Evolutionary conservation across 441 rosid genomes (phyloP).

Genomic region (Corymbia citriodora): DNA sequence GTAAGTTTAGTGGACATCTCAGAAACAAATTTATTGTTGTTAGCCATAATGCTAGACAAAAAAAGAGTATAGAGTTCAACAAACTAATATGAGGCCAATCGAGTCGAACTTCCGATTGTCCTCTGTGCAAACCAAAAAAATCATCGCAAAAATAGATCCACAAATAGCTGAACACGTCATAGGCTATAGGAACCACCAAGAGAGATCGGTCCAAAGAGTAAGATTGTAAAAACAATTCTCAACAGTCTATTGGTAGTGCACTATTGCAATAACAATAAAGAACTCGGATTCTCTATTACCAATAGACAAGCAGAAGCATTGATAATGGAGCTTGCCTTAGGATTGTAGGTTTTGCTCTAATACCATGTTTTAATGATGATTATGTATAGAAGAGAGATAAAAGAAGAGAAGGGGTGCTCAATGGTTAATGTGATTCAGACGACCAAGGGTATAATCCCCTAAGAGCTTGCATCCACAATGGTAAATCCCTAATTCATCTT

Average conservation of each 20-base stretch:
- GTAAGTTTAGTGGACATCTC: not conserved
- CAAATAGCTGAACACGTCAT: not conserved
- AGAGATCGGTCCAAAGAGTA: not conserved
- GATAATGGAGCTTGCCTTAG: not conserved
- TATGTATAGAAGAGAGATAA: not conserved
- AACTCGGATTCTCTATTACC: not conserved
- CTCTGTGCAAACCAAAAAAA: not conserved
- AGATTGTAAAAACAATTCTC: not conserved
- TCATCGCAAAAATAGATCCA: not conserved
- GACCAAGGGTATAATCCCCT: not conserved
- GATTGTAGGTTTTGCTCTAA: not conserved
- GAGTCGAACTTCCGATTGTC: not conserved
- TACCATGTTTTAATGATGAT: not conserved
- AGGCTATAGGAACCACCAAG: not conserved
- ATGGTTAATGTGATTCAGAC: fast-evolving
- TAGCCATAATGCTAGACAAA: not conserved
- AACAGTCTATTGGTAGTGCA: not conserved
- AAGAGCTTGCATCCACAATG: not conserved
- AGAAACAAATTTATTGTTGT: not conserved
- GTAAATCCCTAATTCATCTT: not conserved
- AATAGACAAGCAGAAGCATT: not conserved
- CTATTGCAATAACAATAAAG: not conserved
- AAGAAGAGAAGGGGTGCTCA: not conserved
- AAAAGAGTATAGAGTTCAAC: not conserved
- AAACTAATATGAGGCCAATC: not conserved